These are phyloP conservation scores for Mucor plumbeus DNA, from an alignment of 371 early-diverging fungal genomes.

Conservation along the genomic window DNA sequence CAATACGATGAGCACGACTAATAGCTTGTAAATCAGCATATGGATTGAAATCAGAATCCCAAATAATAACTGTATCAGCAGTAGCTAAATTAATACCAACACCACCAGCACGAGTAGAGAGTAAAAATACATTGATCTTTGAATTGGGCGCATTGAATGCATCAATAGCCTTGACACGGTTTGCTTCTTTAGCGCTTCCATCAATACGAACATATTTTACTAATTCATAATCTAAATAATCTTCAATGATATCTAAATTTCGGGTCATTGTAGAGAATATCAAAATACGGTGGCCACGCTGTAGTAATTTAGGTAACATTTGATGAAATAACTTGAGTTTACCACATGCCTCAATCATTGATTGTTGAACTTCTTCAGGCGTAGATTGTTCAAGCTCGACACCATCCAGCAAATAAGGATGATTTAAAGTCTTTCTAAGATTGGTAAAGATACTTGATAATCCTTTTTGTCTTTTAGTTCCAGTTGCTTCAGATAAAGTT, in stretches of 20 bases:
- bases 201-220: slow-evolving; percentile 79
- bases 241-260: slow-evolving; percentile 69
- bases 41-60: slow-evolving; percentile 96
- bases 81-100: slow-evolving; percentile 94
- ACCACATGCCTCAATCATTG: slow-evolving; percentile 68
- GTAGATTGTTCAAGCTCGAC: slow-evolving; percentile 45
- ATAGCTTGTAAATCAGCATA: slow-evolving; percentile 93
- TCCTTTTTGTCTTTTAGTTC: slow-evolving; percentile 32
- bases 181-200: slow-evolving; percentile 68
- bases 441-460: slow-evolving; percentile 65
- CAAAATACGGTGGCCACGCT: slow-evolving; percentile 68
- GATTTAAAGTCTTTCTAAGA: slow-evolving; percentile 75
- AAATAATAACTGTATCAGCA: slow-evolving; percentile 94
- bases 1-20: slow-evolving; percentile 93
- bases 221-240: slow-evolving; percentile 64
- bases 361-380: slow-evolving; percentile 47
- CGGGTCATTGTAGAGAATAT: slow-evolving; percentile 80
- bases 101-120: slow-evolving; percentile 93
- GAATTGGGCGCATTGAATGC: slow-evolving; percentile 80
- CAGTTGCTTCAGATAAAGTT: slow-evolving; percentile 42
- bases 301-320: slow-evolving; percentile 65
- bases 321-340: slow-evolving; percentile 75
- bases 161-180: slow-evolving; percentile 81
- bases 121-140: slow-evolving; percentile 78
- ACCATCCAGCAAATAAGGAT: slow-evolving; percentile 74